phyloP scores from a whole-genome alignment of 208 protist genomes.

The Spironucleus salmonicida region DNA sequence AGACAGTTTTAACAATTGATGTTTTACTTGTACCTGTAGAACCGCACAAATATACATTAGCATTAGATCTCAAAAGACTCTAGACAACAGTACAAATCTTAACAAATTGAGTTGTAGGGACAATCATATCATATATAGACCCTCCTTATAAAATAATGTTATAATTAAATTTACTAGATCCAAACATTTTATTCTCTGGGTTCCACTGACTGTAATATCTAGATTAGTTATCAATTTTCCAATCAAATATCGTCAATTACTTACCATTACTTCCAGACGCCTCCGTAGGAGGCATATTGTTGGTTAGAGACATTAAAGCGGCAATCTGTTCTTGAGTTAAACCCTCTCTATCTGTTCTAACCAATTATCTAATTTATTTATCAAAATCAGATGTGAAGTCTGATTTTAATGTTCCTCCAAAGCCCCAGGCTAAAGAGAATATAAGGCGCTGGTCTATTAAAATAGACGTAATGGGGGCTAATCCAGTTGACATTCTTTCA shows the following conservation, averaged over 20 bases:
- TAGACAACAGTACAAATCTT: background rate
- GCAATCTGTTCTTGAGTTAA: background rate
- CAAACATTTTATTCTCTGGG: background rate
- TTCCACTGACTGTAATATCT: background rate
- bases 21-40: constrained; percentile 17
- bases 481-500: background rate
- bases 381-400: background rate
- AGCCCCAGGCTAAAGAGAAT: constrained; percentile 32
- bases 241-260: constrained; percentile 13
- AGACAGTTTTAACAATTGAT: constrained; percentile 21
- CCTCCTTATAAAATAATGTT: background rate
- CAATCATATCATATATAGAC: constrained; percentile 28
- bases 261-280: background rate
- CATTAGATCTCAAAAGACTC: background rate
- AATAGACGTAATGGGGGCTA: background rate
- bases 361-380: background rate
- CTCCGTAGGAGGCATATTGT: background rate
- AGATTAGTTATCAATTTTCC: constrained; percentile 3
- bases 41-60: constrained; percentile 9
- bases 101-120: constrained; percentile 23
- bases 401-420: background rate
- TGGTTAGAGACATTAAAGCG: background rate
- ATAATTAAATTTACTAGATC: background rate
- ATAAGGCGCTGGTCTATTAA: constrained; percentile 49
- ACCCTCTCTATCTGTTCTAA: background rate